phyloP scores from a whole-genome alignment of 2,329 filamentous ascomycete species.

The Xylariomycetidae sp. region DNA sequence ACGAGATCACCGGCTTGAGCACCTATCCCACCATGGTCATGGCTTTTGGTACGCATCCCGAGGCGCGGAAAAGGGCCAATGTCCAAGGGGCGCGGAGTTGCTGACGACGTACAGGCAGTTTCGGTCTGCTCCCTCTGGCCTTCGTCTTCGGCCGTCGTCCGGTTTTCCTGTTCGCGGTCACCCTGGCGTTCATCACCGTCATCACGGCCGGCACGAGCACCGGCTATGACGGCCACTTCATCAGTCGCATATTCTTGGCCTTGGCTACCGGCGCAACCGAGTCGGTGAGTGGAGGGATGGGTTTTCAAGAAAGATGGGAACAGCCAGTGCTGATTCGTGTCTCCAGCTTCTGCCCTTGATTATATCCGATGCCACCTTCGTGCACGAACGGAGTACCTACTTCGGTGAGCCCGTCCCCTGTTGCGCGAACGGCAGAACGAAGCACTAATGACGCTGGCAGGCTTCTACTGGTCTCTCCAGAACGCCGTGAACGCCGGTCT shows the following conservation, averaged over 20 bases:
- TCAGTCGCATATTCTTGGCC: constrained; percentile 29
- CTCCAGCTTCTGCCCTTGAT: constrained; percentile 29
- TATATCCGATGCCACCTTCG: constrained; percentile 33
- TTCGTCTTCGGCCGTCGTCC: constrained; percentile 32
- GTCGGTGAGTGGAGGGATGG: too few relatives aligned
- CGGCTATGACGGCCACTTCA: constrained; percentile 30
- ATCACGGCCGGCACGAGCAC: constrained; percentile 28
- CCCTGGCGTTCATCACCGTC: constrained; percentile 26
- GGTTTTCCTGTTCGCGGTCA: constrained; percentile 25
- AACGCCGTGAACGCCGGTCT: constrained; percentile 28
- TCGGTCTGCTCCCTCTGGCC: constrained; percentile 32
- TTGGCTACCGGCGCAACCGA: constrained; percentile 33
- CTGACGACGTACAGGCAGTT: constrained; percentile 17
- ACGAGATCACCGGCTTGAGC: constrained; percentile 3
- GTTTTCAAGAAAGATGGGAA: too few relatives aligned
- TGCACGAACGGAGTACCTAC: constrained; percentile 30
- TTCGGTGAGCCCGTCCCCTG: constrained; percentile 20
- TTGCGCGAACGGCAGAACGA: too few relatives aligned
- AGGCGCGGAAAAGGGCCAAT: too few relatives aligned
- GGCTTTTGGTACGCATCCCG: constrained; percentile 12
- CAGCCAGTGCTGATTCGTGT: too few relatives aligned
- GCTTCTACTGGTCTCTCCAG: constrained; percentile 33
- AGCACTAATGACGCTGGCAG: too few relatives aligned
- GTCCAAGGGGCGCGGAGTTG: too few relatives aligned
- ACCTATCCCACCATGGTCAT: constrained; percentile 7